Evolutionary conservation across 305 asterid species (phyloP).

Genomic region (Fraxinus xanthoxyloides): DNA sequence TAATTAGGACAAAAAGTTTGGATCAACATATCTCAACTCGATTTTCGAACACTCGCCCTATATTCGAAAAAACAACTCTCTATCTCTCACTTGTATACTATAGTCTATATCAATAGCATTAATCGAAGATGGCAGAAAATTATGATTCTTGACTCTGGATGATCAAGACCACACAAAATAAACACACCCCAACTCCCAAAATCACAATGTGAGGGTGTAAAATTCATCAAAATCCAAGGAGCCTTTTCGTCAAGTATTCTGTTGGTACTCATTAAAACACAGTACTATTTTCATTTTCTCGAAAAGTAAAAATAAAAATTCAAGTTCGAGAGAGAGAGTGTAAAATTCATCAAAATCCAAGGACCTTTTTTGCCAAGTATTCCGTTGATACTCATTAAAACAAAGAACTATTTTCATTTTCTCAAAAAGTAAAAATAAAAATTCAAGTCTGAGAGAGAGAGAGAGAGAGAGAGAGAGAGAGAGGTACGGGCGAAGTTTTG

Average conservation of each 20-base stretch:
- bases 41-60: background rate
- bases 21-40: background rate
- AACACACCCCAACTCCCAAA: background rate
- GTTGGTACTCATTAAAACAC: background rate
- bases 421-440: too few species aligned
- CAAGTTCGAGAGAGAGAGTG: background rate
- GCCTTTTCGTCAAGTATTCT: background rate
- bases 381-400: too few species aligned
- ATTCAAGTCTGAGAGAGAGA: too few species aligned
- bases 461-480: background rate
- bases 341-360: too few species aligned
- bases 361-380: too few species aligned
- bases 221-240: background rate
- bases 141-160: background rate
- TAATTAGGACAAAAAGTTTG: background rate
- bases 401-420: too few species aligned
- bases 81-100: background rate
- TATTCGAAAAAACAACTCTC: background rate
- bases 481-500: slow-evolving; percentile 35
- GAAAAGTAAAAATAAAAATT: background rate
- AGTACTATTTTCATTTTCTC: background rate
- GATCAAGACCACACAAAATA: background rate
- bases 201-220: background rate
- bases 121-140: background rate
- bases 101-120: background rate